phyloP scores from a whole-genome alignment of 345 rosid genomes.

The Syzygium oleosum region DNA sequence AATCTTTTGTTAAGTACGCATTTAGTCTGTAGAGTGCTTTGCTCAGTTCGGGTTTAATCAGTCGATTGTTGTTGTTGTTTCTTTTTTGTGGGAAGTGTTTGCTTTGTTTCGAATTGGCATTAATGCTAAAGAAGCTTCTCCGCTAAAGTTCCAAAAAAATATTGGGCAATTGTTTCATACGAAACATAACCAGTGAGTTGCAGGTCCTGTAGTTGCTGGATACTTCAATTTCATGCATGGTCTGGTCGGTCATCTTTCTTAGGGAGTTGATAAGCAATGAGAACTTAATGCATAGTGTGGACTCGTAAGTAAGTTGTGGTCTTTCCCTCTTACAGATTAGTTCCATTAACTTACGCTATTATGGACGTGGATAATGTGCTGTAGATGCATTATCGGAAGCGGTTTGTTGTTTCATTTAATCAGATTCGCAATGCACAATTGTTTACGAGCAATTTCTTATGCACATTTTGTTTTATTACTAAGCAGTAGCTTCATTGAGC shows the following conservation, averaged over 20 bases:
- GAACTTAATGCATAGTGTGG: background rate
- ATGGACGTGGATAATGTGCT: background rate
- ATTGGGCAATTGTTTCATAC: background rate
- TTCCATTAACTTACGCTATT: background rate
- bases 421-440: background rate
- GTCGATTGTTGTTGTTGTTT: background rate
- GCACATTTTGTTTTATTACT: background rate
- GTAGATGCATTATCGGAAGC: background rate
- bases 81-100: background rate
- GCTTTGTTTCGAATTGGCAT: background rate
- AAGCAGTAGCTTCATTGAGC: background rate
- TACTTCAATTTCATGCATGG: background rate
- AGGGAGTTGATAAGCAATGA: background rate
- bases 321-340: background rate
- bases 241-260: background rate
- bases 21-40: background rate
- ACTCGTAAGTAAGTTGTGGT: background rate
- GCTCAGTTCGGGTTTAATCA: background rate
- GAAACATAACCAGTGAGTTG: background rate
- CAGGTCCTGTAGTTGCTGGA: background rate
- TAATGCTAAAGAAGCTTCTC: background rate
- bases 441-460: background rate
- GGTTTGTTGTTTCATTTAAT: background rate
- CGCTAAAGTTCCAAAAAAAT: background rate
- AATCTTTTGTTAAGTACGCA: background rate